phyloP scores from a whole-genome alignment of 176 grass and related monocot genomes.

The Hordeum marinum region DNA sequence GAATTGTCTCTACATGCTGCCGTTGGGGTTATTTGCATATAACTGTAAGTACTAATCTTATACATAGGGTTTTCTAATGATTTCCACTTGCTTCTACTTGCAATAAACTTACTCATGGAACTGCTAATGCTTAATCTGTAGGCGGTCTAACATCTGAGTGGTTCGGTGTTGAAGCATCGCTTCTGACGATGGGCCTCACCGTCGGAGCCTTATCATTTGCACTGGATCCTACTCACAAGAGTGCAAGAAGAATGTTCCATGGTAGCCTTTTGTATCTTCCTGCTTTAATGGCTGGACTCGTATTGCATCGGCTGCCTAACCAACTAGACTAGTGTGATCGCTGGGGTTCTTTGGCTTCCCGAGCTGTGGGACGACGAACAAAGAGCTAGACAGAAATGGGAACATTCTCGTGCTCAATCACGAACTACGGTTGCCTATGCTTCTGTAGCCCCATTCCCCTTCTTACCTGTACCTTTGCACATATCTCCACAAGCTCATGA shows the following conservation, averaged over 20 bases:
- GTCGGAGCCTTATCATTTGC: slow-evolving; percentile 59
- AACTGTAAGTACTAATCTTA: slow-evolving; percentile 55
- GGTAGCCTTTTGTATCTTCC: slow-evolving; percentile 95
- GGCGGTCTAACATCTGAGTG: slow-evolving; percentile 84
- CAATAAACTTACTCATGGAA: neutral
- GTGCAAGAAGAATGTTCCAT: slow-evolving; percentile 88
- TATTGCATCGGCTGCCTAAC: slow-evolving; percentile 68
- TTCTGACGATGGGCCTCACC: slow-evolving; percentile 64
- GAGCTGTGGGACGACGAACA: slow-evolving; percentile 31
- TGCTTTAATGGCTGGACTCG: slow-evolving; percentile 85
- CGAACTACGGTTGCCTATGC: too few species aligned
- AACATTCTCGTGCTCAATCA: slow-evolving; percentile 21
- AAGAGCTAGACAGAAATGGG: slow-evolving; percentile 9
- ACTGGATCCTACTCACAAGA: slow-evolving; percentile 53
- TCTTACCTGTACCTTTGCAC: slow-evolving; percentile 53
- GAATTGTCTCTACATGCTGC: slow-evolving; percentile 89
- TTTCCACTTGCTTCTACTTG: neutral
- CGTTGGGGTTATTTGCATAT: slow-evolving; percentile 77
- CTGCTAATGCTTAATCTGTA: slow-evolving; percentile 13
- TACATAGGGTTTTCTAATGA: neutral
- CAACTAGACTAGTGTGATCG: slow-evolving; percentile 11
- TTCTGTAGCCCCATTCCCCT: too few species aligned
- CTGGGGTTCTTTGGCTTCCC: slow-evolving; percentile 23
- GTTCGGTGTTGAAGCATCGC: slow-evolving; percentile 82
- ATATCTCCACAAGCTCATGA: slow-evolving; percentile 42